Evolutionary conservation across 805 yeast species (phyloP).

Genomic region (Monosporozyma solicola): DNA sequence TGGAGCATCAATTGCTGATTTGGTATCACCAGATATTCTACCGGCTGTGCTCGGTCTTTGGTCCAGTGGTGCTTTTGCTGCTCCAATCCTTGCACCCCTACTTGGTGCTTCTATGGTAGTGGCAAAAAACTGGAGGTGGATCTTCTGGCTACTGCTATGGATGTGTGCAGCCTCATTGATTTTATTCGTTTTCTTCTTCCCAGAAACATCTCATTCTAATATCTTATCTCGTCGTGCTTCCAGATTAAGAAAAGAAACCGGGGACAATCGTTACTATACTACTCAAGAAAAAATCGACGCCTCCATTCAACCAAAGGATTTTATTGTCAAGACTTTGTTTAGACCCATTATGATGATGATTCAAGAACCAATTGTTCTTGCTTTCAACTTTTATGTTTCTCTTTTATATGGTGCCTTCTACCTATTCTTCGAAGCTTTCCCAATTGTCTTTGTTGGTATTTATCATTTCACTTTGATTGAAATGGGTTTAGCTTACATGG

Average conservation of each 20-base stretch:
- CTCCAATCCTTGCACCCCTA: slow-evolving; percentile 49
- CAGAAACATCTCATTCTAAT: slow-evolving; percentile 42
- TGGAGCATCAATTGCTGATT: slow-evolving; percentile 48
- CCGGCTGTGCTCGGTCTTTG: slow-evolving; percentile 43
- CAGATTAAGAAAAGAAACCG: slow-evolving; percentile 41
- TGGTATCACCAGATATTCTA: slow-evolving; percentile 33
- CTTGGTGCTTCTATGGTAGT: slow-evolving; percentile 44
- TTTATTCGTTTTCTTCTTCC: slow-evolving; percentile 34
- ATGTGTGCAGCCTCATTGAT: slow-evolving; percentile 33
- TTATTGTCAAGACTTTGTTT: slow-evolving; percentile 31
- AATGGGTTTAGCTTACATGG: slow-evolving; percentile 39
- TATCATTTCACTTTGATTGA: slow-evolving; percentile 42
- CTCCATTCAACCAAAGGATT: slow-evolving; percentile 12
- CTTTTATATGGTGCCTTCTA: slow-evolving; percentile 45
- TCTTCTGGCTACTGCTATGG: slow-evolving; percentile 43
- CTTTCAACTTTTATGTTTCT: slow-evolving; percentile 44
- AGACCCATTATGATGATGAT: slow-evolving; percentile 44
- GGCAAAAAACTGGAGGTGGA: slow-evolving; percentile 45
- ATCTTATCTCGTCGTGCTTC: slow-evolving; percentile 38
- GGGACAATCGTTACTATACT: slow-evolving; percentile 36
- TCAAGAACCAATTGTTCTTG: slow-evolving; percentile 46
- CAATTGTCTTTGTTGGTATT: slow-evolving; percentile 40
- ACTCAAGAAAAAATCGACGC: slow-evolving; percentile 32
- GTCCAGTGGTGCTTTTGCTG: slow-evolving; percentile 46
- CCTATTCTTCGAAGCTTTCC: slow-evolving; percentile 54